Evolutionary conservation across 2,329 filamentous ascomycete species (phyloP), one percentile per base, ranked within the genome.

Genomic region (Biscogniauxia sp.): DNA sequence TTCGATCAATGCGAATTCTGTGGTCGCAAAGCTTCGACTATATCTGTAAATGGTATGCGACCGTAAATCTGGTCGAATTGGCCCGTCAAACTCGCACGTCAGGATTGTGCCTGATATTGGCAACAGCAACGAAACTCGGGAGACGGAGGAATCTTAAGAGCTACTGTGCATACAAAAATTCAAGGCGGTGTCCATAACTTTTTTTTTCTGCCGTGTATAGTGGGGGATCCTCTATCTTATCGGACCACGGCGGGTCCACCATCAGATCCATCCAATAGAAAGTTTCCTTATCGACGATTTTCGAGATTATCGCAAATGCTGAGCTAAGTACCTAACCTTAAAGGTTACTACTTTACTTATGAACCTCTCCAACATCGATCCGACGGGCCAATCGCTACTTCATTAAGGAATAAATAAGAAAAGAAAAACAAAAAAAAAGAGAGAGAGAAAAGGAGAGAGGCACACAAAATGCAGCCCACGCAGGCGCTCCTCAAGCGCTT

Each of bases 401-500:
- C 7, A 32, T 32, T 9, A 32, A 32, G 28, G 28, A 23, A 45
- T 13, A 51, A 32, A 13, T 17, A 7, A 51, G 13, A 26, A 11
- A 25, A 28, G 9, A 13, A 2, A 32, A 52, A 32, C 19, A 56
- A 57, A 20, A 52, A 51, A 53, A 23, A 49, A 56, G 5, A 51
- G 37, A 55, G 50, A 11, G 26, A 61, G 26, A 51, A 51, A 37
- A 45, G n/a, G 26, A 59, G 61, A 55, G 55, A 19, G 26, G 58
- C 23, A 23, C 2, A 54, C 55, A 79, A 74, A 64, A 91, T 91
- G 87, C 84, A 86, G 75, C 85, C 90, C 59, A 91, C 90, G 17
- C 81, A 85, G 71, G 75, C 80, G 65, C 87, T 96, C 70, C 83
- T 84, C 69, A 79, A 87, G 74, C 84, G 85, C 60, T 84, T 92